These are phyloP conservation scores for Ilex aquifolium DNA, from an alignment of 257 asterid species.

Conservation along the genomic window DNA sequence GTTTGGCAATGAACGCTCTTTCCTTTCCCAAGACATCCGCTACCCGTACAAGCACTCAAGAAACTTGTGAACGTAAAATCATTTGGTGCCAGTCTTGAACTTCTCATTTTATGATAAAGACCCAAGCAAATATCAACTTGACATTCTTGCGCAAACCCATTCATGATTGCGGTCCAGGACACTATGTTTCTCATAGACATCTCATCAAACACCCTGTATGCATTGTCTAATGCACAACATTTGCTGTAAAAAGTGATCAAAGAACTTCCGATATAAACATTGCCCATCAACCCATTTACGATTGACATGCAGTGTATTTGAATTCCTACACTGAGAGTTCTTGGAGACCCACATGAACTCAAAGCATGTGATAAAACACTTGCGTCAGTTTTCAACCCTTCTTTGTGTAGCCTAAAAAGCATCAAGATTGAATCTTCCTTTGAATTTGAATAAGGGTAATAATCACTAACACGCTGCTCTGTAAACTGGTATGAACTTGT, in stretches of 20 bases:
- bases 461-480: background rate
- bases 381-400: conserved; percentile 15
- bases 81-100: conserved; percentile 12
- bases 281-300: conserved; percentile 17
- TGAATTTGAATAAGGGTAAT: background rate
- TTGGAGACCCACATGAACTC: conserved; percentile 20
- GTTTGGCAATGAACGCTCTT: conserved; percentile 30
- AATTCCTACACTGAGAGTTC: conserved; percentile 19
- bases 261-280: conserved; percentile 31
- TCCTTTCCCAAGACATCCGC: conserved; percentile 29
- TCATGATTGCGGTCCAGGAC: conserved; percentile 33
- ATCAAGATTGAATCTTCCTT: conserved; percentile 14
- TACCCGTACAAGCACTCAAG: conserved; percentile 23
- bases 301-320: conserved; percentile 27
- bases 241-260: conserved; percentile 23
- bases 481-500: conserved; percentile 9
- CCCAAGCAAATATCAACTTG: conserved; percentile 18
- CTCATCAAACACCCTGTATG: conserved; percentile 26
- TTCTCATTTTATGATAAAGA: conserved; percentile 25
- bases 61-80: conserved; percentile 26
- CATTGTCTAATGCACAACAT: conserved; percentile 14
- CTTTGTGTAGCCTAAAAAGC: conserved; percentile 18
- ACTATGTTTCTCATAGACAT: conserved; percentile 28
- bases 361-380: conserved; percentile 23
- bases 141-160: conserved; percentile 25